A percentile compares a stretch with the other conserved stretches of the same genome.
phyloP scores from a whole-genome alignment of 106 monocot species.

The Apostasia shenzhenica region DNA sequence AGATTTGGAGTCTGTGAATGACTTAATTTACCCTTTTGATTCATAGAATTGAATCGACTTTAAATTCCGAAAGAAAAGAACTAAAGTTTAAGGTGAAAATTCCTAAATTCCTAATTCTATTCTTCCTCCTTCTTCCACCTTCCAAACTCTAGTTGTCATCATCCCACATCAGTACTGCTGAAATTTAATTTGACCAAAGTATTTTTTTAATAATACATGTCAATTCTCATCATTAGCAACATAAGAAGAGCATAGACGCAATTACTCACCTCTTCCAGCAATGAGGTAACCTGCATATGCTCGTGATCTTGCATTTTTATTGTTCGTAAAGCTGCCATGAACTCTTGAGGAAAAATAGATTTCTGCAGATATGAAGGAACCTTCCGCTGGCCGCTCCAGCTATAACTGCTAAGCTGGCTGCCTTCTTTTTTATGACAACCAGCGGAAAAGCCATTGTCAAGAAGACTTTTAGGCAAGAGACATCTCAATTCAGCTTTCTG shows the following conservation, averaged over 20 bases:
- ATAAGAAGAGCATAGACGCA: neutral
- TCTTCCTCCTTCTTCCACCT: too few species aligned
- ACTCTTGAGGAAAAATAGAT: conserved; percentile 81
- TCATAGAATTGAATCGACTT: too few species aligned
- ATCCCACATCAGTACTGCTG: neutral
- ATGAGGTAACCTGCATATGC: conserved; percentile 34
- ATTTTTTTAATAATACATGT: neutral
- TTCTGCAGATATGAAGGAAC: conserved; percentile 69
- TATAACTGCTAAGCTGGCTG: conserved; percentile 33
- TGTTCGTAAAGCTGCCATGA: conserved; percentile 59
- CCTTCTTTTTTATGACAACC: conserved; percentile 7
- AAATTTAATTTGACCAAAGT: neutral
- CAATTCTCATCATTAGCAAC: neutral
- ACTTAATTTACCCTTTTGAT: too few species aligned
- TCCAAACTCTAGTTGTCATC: too few species aligned
- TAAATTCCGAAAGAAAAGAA: too few species aligned
- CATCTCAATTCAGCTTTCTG: conserved; percentile 94
- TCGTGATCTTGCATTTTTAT: conserved; percentile 71
- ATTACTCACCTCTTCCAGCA: conserved; percentile 55
- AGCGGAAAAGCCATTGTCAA: conserved; percentile 63
- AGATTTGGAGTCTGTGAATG: too few species aligned
- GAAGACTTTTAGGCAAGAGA: conserved; percentile 64
- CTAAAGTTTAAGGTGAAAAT: too few species aligned
- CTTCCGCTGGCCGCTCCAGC: conserved; percentile 90
- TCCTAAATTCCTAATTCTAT: too few species aligned